Conservation (phyloP, 139 green algal genomes). For the Tetradesmus obliquus region DNA sequence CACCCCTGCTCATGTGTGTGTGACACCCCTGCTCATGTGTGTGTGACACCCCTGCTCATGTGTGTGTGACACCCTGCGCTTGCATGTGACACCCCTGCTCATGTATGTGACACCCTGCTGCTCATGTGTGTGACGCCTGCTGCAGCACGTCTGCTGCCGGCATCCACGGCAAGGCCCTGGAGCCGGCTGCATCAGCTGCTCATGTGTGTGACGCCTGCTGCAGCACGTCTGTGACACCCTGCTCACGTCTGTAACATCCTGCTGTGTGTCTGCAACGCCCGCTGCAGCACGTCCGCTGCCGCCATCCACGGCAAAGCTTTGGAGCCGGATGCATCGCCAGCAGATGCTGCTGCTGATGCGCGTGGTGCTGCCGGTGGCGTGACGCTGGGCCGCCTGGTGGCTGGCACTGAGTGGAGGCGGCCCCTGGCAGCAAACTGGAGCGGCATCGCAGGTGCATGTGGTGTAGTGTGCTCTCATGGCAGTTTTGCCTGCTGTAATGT, state of each 20-base stretch:
- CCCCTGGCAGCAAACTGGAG: constrained; percentile 77
- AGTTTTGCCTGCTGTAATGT: neutral
- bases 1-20: neutral
- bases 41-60: no score
- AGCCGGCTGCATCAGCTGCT: no score
- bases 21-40: no score
- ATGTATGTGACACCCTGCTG: neutral
- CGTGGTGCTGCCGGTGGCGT: neutral
- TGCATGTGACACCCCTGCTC: no score
- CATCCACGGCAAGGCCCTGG: no score
- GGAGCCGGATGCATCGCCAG: constrained; percentile 29
- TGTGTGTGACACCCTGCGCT: no score
- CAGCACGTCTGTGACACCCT: no score
- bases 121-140: no score
- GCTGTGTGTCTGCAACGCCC: neutral
- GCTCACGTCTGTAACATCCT: neutral
- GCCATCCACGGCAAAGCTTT: constrained; percentile 50
- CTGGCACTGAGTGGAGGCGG: constrained; percentile 80
- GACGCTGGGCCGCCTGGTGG: constrained; percentile 41
- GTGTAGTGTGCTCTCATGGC: neutral
- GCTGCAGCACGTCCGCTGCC: constrained; percentile 36
- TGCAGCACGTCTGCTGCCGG: no score
- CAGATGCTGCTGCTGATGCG: constrained; percentile 11
- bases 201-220: no score
- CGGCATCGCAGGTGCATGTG: constrained; percentile 55